phyloP scores from a whole-genome alignment of 108 stramenopile species.

The Skeletonema menzelii region DNA sequence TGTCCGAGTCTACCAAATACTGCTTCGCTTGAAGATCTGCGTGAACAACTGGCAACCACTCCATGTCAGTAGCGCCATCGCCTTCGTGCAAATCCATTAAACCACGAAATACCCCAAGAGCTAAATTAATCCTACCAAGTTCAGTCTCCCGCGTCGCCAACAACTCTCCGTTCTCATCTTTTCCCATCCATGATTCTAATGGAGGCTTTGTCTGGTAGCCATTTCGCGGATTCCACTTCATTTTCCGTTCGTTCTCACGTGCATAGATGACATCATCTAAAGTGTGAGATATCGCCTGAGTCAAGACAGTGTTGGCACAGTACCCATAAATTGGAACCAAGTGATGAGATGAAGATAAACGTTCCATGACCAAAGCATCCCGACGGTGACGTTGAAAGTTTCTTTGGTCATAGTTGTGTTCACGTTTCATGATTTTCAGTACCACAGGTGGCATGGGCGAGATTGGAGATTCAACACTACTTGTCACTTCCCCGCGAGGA shows the following conservation, averaged over 20 bases:
- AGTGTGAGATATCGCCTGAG: constrained; percentile 63
- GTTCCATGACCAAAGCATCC: constrained; percentile 82
- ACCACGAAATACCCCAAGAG: constrained; percentile 66
- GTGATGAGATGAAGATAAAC: constrained; percentile 55
- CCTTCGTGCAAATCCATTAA: constrained; percentile 53
- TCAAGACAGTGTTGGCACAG: constrained; percentile 80
- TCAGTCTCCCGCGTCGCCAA: constrained; percentile 38
- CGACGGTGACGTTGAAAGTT: constrained; percentile 86
- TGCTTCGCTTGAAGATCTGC: constrained; percentile 80
- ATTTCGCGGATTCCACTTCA: constrained; percentile 20
- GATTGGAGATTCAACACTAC: background rate
- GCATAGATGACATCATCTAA: constrained; percentile 55
- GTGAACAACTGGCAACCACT: constrained; percentile 63
- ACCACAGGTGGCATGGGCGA: constrained; percentile 42
- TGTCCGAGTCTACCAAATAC: constrained; percentile 58
- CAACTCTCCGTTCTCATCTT: constrained; percentile 24
- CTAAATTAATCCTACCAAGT: constrained; percentile 52
- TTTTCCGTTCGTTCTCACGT: constrained; percentile 30
- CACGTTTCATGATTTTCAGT: constrained; percentile 76
- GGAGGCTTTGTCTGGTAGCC: constrained; percentile 34
- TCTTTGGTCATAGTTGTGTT: constrained; percentile 60
- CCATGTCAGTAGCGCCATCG: constrained; percentile 46
- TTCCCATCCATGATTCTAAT: constrained; percentile 48
- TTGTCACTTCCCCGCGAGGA: constrained; percentile 34
- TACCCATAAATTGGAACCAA: constrained; percentile 71